Conservation (phyloP, 495 filamentous ascomycete species). For the Hyaloscypha finlandica region DNA sequence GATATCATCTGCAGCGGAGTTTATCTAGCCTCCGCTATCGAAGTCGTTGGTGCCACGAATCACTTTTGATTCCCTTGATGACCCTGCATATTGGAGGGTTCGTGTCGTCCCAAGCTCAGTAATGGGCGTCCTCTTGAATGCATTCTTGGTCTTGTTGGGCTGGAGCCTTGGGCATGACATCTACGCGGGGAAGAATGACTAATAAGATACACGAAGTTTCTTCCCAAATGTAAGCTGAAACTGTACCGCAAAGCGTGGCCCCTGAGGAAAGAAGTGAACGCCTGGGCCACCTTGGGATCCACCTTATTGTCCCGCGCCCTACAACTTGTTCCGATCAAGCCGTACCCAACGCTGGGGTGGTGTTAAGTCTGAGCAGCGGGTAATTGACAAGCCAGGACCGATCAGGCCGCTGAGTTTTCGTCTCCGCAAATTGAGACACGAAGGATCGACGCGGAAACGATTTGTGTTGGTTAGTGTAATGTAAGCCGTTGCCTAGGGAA, state of each 20-base stretch:
- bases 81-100: neutral
- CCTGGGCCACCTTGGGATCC: neutral
- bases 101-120: neutral
- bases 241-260: neutral
- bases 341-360: neutral
- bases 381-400: neutral
- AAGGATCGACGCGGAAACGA: neutral
- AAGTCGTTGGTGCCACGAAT: neutral
- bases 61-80: neutral
- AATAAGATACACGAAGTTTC: neutral
- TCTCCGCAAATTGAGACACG: neutral
- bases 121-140: neutral
- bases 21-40: neutral
- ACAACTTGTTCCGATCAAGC: neutral
- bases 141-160: neutral
- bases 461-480: neutral
- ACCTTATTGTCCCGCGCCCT: neutral
- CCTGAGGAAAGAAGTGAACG: neutral
- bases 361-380: neutral
- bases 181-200: neutral
- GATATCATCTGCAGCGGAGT: neutral
- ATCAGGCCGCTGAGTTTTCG: neutral
- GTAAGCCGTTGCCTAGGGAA: neutral
- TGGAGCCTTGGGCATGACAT: neutral
- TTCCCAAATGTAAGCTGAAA: neutral